These are phyloP conservation scores for Cucurbita moschata DNA, from an alignment of 306 rosid species.

Conservation along the genomic window DNA sequence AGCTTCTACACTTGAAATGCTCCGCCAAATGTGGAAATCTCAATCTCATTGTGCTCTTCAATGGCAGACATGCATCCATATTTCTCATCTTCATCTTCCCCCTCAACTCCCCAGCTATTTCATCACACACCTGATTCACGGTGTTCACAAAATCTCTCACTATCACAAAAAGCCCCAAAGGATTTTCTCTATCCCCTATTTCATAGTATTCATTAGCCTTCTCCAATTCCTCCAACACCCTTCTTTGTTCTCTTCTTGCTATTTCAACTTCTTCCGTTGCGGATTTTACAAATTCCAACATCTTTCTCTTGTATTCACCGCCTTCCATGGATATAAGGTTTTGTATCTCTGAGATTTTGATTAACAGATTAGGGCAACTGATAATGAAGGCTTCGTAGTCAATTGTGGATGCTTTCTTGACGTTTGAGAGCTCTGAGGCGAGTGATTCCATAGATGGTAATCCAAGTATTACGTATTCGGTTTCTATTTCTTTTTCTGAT, in stretches of 20 bases:
- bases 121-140: conserved; percentile 45
- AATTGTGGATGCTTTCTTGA: conserved; percentile 51
- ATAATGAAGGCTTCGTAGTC: conserved; percentile 35
- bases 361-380: conserved; percentile 22
- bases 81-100: conserved; percentile 9
- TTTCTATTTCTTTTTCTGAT: conserved; percentile 21
- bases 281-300: conserved; percentile 47
- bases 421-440: conserved; percentile 39
- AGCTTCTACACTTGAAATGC: not conserved
- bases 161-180: conserved; percentile 43
- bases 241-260: conserved; percentile 42
- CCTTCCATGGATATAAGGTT: conserved; percentile 27
- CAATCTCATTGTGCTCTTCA: not conserved
- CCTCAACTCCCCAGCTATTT: conserved; percentile 30
- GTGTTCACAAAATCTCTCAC: conserved; percentile 53
- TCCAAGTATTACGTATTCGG: conserved; percentile 30
- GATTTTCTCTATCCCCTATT: conserved; percentile 34
- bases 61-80: not conserved
- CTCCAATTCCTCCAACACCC: conserved; percentile 49
- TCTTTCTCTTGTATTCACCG: conserved; percentile 36
- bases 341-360: conserved; percentile 27
- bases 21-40: not conserved
- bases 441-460: conserved; percentile 31
- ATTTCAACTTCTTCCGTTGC: conserved; percentile 54
- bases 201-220: conserved; percentile 54